Evolutionary conservation across 1,139 yeast species (phyloP), one percentile per base, ranked within the genome.

Genomic region (Yarrowia galli): DNA sequence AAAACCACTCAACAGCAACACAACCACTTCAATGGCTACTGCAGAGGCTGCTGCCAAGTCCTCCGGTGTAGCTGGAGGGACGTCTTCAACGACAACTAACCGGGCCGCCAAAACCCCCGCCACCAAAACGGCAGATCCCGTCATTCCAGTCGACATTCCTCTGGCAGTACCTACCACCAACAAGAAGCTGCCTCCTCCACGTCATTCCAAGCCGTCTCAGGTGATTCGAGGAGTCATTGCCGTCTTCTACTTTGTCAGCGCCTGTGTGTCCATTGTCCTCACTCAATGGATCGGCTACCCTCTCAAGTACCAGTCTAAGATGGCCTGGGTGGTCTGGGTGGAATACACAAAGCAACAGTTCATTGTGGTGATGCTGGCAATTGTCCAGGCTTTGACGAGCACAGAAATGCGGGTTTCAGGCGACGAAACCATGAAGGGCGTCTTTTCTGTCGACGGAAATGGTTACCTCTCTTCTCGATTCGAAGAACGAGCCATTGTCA

Each of bases 401-500:
- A 71, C 80, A 25, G 70, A 70, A 15, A 74, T 78, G 42, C 71
- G 73, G 15, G 69, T 81, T 22, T 74, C 76, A 53, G 79, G 80
- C n/a, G 80, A 78, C 68, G 65, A 68, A 16, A 69, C 74, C 12
- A 71, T 77, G 56, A 72, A 73, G 28, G 76, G 75, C 25, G 67
- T 73, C 35, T 74, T 80, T 68, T 64, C 71, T 48, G 63, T 69
- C 9, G 68, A 69, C 28, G 69, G 69, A 12, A 71, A 72, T 54
- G 76, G 77, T 53, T 70, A 72, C 18, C 71, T 79, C 38, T 71
- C 72, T 66, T 72, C 79, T 18, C 69, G 70, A 10, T 72, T 79
- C 64, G 75, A 74, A 16, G 79, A 76, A 53, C 74, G 88, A 67
- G 85, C 92, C 1, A 84, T 91, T 3, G 74, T 89, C 67, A 87